Evolutionary conservation across 1,139 yeast species (phyloP).

Genomic region (Saccharomycopsis phalli): DNA sequence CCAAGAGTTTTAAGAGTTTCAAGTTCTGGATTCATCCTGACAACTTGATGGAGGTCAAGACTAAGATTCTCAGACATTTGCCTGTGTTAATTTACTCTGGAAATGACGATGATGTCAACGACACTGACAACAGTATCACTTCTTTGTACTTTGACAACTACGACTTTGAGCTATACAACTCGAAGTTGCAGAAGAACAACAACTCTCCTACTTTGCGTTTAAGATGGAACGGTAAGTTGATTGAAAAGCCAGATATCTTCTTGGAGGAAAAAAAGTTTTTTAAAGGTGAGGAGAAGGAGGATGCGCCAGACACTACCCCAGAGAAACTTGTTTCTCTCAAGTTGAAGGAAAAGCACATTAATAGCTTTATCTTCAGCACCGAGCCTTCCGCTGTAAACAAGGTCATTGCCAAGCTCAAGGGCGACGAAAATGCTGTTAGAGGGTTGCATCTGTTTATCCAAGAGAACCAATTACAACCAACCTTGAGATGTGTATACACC

Average conservation of each 20-base stretch:
- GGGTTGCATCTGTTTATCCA: slow-evolving; percentile 56
- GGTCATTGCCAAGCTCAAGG: slow-evolving; percentile 45
- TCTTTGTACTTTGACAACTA: slow-evolving; percentile 83
- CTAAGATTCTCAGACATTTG: slow-evolving; percentile 82
- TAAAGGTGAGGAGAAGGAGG: slow-evolving; percentile 32
- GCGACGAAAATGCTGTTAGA: slow-evolving; percentile 45
- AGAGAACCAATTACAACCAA: slow-evolving; percentile 68
- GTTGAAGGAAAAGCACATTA: slow-evolving; percentile 65
- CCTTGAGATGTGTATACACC: slow-evolving; percentile 76
- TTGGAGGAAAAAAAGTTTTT: slow-evolving; percentile 64
- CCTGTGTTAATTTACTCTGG: slow-evolving; percentile 73
- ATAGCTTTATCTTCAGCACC: slow-evolving; percentile 45
- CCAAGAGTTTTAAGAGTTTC: slow-evolving; percentile 61
- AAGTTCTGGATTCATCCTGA: slow-evolving; percentile 97
- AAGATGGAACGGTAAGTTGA: slow-evolving; percentile 83
- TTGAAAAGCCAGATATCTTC: slow-evolving; percentile 66
- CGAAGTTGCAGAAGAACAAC: slow-evolving; percentile 64
- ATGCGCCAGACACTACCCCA: slow-evolving; percentile 40
- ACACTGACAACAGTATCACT: slow-evolving; percentile 72
- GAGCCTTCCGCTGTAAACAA: slow-evolving; percentile 38
- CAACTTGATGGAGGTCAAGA: slow-evolving; percentile 92
- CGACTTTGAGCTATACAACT: slow-evolving; percentile 76
- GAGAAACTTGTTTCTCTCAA: slow-evolving; percentile 29
- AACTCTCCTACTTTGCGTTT: slow-evolving; percentile 72
- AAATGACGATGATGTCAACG: slow-evolving; percentile 33